Conservation (phyloP, 306 rosid species). For the Trichosanthes cucumerina region DNA sequence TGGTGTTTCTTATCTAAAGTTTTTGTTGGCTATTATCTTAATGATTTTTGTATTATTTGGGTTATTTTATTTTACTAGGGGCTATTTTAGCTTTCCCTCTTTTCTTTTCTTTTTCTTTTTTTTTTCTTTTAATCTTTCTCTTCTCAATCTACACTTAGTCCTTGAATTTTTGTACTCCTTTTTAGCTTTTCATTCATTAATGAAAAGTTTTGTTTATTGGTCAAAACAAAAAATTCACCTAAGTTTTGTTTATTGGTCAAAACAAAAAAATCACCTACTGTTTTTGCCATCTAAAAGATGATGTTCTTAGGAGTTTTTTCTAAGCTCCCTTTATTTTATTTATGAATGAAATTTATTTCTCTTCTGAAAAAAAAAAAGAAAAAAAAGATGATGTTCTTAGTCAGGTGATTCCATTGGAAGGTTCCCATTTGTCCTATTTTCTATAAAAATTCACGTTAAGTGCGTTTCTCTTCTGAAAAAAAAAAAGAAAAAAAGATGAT, state of each 20-base stretch:
- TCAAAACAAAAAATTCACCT: neutral
- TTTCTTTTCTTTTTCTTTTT: neutral
- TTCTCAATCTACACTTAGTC: neutral
- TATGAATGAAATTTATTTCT: too few relatives aligned
- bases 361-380: too few relatives aligned
- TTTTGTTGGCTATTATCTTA: neutral
- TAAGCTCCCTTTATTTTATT: too few relatives aligned
- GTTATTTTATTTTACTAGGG: neutral
- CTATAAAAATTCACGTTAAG: neutral
- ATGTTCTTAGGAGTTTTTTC: too few relatives aligned
- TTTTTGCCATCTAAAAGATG: neutral
- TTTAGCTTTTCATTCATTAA: neutral
- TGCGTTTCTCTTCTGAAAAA: too few relatives aligned
- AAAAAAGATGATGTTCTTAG: too few relatives aligned
- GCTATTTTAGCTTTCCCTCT: neutral
- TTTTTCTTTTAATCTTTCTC: neutral
- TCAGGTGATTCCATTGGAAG: neutral
- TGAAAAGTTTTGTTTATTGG: neutral
- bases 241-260: neutral
- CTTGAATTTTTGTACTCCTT: neutral
- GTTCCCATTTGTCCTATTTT: neutral
- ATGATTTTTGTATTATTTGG: neutral
- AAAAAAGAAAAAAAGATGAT: too few relatives aligned
- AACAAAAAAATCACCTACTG: neutral
- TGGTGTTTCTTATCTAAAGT: neutral